Base-by-base conservation (phyloP, 2,329 filamentous ascomycete genomes). In the Monilinia vaccinii-corymbosi region DNA sequence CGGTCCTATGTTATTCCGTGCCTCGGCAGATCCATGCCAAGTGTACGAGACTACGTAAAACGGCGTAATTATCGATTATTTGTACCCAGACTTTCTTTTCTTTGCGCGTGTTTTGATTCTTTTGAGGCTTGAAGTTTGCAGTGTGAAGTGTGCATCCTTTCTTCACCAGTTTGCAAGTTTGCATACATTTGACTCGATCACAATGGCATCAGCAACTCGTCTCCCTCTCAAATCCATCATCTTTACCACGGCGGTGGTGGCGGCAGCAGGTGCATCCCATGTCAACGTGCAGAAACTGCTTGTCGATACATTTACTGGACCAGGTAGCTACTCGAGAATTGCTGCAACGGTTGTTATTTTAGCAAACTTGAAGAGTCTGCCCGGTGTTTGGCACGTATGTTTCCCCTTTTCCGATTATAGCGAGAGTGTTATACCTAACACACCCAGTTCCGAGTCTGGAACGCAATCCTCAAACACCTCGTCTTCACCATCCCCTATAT, bases 361-460 rank as follows among this genome's bases (percentile, higher is more conserved):
- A 18, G 64, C 76, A 21, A 86, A 85, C 64, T 63, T 83, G 64
- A 86, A 86, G 72, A 81, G 77, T 58, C 65, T 83, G 1, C 83
- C 83, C 0, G 77, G 80, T 36, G 75, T 81, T 18, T 86, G 83
- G 83, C 82, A 84, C 75, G 79, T 82, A 75, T 50, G 78, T 75
- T 42, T 55, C 31, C 42, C 6, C 36, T 21, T 60, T 38, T 6
- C 34, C 62, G 16, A 40, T 34, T 32, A 21, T 4, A 34, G 23
- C 18, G 4, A 34, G 46, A 36, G 49, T 13, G 3, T 5, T 16
- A 47, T 47, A 55, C 14, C 38, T 62, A 42, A 48, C n/a, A 42
- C 32, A 10, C 6, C 46, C 61, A 80, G 77, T 69, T 75, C 61
- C 77, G 79, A 48, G 69, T 82, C 60, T 73, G 76, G 67, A 77